Base-by-base conservation (phyloP, 78 protist genomes). In the Salpingoeca rosetta region DNA sequence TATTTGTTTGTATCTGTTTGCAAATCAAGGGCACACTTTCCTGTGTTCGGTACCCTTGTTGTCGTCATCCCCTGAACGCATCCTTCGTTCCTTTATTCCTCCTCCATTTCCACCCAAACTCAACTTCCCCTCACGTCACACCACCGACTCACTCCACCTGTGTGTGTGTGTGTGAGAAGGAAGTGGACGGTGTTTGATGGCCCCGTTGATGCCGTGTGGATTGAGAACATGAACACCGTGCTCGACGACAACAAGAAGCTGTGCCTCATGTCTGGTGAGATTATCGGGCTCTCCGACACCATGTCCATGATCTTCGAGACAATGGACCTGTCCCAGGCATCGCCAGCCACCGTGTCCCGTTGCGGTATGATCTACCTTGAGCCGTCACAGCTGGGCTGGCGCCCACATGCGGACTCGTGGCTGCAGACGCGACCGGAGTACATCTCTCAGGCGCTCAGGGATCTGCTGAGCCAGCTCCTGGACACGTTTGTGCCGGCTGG, bases 161-260 rank as follows among this genome's bases (percentile, higher is more conserved):
- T n/a, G n/a, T n/a, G n/a, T n/a, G n/a, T n/a, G n/a, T n/a, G n/a
- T n/a, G n/a, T n/a, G 43, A 81, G 76, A 24, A 81, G 89, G 12
- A 86, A 93, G 72, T 91, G 95, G 94, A 45, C 93, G 0, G 31
- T 94, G 24, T 81, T 94, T 31, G 97, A 94, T 80, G 97, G 97
- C 28, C 94, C 95, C 0, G 93, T 94, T n/a, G 97, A 94, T 45
- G 92, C 97, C 37, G 40, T 91, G 31, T 92, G 94, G 97, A 92
- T 94, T 39, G 96, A 94, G 81, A 81, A 76, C 85, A 89, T 94
- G 94, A 93, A 93, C 87, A 89, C 95, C 41, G 94, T 92, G 81
- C 90, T 95, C 40, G 98, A 95, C 81, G 98, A 95, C 90, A 95
- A 92, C 94, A 93, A 92, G 92, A 90, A 89, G 86, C 91, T 95